Conservation (phyloP, 2,329 filamentous ascomycete genomes). For the Hymenoscyphus occultus region DNA sequence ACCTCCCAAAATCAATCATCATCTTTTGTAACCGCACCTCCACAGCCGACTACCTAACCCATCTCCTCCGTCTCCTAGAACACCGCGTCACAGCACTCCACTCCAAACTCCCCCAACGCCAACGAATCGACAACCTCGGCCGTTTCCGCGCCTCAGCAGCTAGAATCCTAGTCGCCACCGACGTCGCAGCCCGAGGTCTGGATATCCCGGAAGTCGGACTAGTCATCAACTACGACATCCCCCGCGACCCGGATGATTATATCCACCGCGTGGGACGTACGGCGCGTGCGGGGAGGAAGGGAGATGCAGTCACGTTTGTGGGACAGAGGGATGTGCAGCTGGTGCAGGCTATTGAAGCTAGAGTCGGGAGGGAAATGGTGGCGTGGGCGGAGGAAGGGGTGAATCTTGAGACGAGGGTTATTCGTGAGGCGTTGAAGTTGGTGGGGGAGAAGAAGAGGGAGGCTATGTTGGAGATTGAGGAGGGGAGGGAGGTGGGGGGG, state of each 20-base stretch:
- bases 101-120: constrained; percentile 78
- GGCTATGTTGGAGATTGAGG: constrained; percentile 85
- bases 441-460: constrained; percentile 94
- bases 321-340: constrained; percentile 91
- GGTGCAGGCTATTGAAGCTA: constrained; percentile 82
- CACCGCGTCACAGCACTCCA: constrained; percentile 92
- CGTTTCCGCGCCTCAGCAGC: constrained; percentile 89
- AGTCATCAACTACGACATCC: constrained; percentile 94
- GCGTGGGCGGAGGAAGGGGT: constrained; percentile 88
- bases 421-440: constrained; percentile 79
- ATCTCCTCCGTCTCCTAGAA: constrained; percentile 77
- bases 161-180: constrained; percentile 87
- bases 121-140: constrained; percentile 82
- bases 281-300: constrained; percentile 81
- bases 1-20: constrained; percentile 74
- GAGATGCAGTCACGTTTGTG: constrained; percentile 82
- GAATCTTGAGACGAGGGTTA: constrained; percentile 85
- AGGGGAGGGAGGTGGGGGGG: constrained; percentile 87
- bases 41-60: constrained; percentile 85
- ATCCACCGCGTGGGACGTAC: constrained; percentile 96
- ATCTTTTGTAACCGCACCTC: constrained; percentile 92
- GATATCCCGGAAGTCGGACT: constrained; percentile 90
- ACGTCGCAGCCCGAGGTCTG: constrained; percentile 89
- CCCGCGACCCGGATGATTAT: constrained; percentile 94
- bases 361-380: constrained; percentile 77